A percentile compares a stretch with the other conserved stretches of the same genome.
These are phyloP conservation scores for Plasmodium cynomolgi DNA, from an alignment of 169 alveolate genomes.

Conservation along the genomic window DNA sequence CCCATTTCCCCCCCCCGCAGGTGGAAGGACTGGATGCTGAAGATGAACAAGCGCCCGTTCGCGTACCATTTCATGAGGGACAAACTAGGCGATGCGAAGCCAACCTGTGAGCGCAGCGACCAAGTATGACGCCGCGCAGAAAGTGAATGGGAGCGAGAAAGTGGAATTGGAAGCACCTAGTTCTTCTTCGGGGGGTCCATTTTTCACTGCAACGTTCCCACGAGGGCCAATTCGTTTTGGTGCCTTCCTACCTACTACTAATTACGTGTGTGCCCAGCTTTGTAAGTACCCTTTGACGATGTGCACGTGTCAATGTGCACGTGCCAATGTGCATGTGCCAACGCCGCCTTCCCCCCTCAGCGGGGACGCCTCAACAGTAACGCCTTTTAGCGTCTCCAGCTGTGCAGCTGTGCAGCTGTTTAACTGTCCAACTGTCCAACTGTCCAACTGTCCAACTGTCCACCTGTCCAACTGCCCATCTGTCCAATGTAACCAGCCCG, in stretches of 20 bases:
- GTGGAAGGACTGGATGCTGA: slow-evolving; percentile 66
- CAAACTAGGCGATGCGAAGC: neutral
- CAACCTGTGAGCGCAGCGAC: neutral
- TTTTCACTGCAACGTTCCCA: too few species aligned
- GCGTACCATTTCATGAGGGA: slow-evolving; percentile 39
- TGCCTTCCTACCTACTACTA: neutral
- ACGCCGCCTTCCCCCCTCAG: neutral
- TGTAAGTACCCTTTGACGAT: neutral
- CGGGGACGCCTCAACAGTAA: neutral
- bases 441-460: neutral
- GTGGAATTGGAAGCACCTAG: neutral
- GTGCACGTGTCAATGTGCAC: neutral
- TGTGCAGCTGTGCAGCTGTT: neutral
- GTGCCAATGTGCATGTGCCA: neutral
- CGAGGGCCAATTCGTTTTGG: neutral
- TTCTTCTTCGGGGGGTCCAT: neutral
- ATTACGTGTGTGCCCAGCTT: neutral
- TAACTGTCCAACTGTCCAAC: neutral
- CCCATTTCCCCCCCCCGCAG: neutral
- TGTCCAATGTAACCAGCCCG: neutral
- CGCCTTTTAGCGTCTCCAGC: neutral
- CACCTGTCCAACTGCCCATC: neutral
- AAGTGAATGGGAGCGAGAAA: neutral
- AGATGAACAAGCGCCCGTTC: slow-evolving; percentile 35
- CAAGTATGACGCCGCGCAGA: neutral